Evolutionary conservation across 2,329 filamentous ascomycete species (phyloP).

Genomic region (Elsinoe fawcettii): DNA sequence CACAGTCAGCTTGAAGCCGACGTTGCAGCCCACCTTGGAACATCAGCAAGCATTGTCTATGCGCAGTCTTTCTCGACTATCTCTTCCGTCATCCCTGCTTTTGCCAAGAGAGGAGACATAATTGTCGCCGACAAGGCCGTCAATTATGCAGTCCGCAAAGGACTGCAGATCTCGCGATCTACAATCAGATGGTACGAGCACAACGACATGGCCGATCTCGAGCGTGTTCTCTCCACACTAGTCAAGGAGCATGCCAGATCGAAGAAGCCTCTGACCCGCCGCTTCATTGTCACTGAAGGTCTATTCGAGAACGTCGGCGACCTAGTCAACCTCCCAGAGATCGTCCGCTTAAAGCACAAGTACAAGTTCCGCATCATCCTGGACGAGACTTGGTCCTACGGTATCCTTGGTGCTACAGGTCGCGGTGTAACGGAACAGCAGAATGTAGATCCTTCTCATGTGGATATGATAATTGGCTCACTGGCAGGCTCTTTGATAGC

Average conservation of each 20-base stretch:
- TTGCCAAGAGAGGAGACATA: conserved; percentile 93
- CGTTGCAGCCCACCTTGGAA: conserved; percentile 82
- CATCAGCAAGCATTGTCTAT: conserved; percentile 86
- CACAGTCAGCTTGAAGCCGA: conserved; percentile 96
- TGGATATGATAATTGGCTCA: conserved; percentile 96
- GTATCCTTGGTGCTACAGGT: conserved; percentile 83
- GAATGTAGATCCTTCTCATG: conserved; percentile 84
- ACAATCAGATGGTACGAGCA: conserved; percentile 92
- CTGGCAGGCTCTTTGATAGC: conserved; percentile 84
- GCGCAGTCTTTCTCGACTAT: conserved; percentile 95
- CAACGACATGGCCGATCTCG: conserved; percentile 89
- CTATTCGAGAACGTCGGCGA: conserved; percentile 89
- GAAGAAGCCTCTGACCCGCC: conserved; percentile 77
- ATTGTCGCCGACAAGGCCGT: conserved; percentile 91
- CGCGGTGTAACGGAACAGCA: conserved; percentile 91
- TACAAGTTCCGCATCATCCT: conserved; percentile 98
- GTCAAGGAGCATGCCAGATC: conserved; percentile 76
- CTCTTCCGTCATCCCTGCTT: conserved; percentile 91
- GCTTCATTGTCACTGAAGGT: conserved; percentile 94
- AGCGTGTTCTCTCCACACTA: conserved; percentile 74
- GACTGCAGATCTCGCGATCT: conserved; percentile 85
- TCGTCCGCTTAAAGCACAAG: conserved; percentile 87
- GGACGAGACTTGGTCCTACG: conserved; percentile 97
- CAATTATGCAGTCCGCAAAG: conserved; percentile 90
- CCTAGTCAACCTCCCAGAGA: conserved; percentile 71